These are phyloP conservation scores for Papiliotrema flavescens DNA, from an alignment of 1,284 basidiomycete genomes.

Conservation along the genomic window DNA sequence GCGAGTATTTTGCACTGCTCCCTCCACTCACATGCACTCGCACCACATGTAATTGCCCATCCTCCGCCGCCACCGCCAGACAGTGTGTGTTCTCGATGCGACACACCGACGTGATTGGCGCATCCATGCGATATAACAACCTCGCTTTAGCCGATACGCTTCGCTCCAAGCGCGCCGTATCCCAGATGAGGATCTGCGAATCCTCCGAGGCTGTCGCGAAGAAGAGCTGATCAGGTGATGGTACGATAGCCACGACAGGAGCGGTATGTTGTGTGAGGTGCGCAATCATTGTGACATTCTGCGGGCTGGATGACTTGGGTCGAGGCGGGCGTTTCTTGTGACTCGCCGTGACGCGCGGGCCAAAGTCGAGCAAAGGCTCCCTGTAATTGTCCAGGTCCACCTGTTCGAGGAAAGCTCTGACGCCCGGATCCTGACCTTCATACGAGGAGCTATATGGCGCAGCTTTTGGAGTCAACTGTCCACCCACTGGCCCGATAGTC, in stretches of 20 bases:
- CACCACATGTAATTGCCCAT: slow-evolving; percentile 78
- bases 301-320: slow-evolving; percentile 44
- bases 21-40: slow-evolving; percentile 68
- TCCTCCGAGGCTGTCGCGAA: slow-evolving; percentile 88
- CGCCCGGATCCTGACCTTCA: slow-evolving; percentile 80
- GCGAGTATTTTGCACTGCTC: slow-evolving; percentile 66
- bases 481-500: slow-evolving; percentile 2
- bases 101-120: slow-evolving; percentile 74
- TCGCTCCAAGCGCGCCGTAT: slow-evolving; percentile 70
- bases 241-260: slow-evolving; percentile 72
- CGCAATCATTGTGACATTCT: slow-evolving; percentile 72
- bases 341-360: slow-evolving; percentile 72
- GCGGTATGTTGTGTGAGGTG: slow-evolving; percentile 82
- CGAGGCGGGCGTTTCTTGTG: slow-evolving; percentile 67
- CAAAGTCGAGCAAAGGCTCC: slow-evolving; percentile 82
- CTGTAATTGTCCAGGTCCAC: slow-evolving; percentile 79
- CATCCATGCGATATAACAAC: slow-evolving; percentile 50
- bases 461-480: slow-evolving; percentile 10
- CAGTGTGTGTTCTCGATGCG: slow-evolving; percentile 79
- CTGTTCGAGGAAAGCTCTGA: slow-evolving; percentile 79
- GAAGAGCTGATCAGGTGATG: slow-evolving; percentile 90
- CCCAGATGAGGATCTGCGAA: slow-evolving; percentile 78
- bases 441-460: slow-evolving; percentile 46
- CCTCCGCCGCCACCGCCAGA: slow-evolving; percentile 80
- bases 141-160: slow-evolving; percentile 56